Conservation (phyloP, 441 rosid species). For the Sinapis alba region DNA sequence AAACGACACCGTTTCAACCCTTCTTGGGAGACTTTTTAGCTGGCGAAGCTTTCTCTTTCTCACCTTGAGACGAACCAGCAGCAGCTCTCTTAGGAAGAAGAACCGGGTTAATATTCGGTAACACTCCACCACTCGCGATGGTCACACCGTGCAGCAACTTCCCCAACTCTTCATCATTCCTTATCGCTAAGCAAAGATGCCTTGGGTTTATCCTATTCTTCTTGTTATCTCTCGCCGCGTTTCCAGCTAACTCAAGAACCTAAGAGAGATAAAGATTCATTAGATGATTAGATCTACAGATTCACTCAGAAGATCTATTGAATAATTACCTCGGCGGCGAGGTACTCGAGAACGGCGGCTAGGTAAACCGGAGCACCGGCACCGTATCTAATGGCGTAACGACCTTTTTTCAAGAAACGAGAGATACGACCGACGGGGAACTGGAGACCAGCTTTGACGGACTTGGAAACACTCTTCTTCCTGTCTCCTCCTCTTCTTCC, state of each 20-base stretch:
- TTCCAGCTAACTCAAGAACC: constrained; percentile 64
- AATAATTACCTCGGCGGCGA: constrained; percentile 57
- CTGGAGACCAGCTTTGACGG: constrained; percentile 51
- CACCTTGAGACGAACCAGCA: constrained; percentile 5
- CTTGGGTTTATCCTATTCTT: constrained; percentile 63
- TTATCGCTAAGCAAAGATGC: constrained; percentile 52
- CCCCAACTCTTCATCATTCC: constrained; percentile 66
- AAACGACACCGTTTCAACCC: neutral
- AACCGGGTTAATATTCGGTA: constrained; percentile 57
- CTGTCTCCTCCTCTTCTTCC: constrained; percentile 50
- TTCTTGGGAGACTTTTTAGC: constrained; percentile 50
- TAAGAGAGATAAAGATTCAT: neutral
- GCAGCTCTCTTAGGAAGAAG: constrained; percentile 53
- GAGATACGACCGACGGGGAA: constrained; percentile 55
- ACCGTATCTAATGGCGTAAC: constrained; percentile 48
- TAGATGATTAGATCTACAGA: too few relatives aligned
- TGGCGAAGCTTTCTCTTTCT: constrained; percentile 36
- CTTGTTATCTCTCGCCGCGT: constrained; percentile 66
- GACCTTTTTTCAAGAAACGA: constrained; percentile 52
- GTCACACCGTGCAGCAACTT: constrained; percentile 60
- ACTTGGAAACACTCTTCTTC: constrained; percentile 46
- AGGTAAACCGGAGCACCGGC: constrained; percentile 49
- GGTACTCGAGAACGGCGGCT: constrained; percentile 60
- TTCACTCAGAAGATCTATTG: neutral
- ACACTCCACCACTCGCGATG: constrained; percentile 61